These are phyloP conservation scores for Agrocybe praecox DNA, from an alignment of 768 basidiomycete genomes.

Conservation along the genomic window DNA sequence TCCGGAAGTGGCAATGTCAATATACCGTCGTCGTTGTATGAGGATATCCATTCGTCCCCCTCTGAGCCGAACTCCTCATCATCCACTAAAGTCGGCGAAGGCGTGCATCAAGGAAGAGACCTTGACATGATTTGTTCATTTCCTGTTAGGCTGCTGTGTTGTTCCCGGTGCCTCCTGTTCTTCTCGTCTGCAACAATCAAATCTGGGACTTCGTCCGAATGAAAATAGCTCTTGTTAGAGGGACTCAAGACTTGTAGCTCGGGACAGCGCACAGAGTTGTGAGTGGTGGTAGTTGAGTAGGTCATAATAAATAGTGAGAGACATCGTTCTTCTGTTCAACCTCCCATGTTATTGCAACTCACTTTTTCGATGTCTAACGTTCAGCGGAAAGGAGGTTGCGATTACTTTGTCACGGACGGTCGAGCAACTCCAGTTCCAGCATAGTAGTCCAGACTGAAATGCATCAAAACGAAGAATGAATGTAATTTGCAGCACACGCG, in stretches of 20 bases:
- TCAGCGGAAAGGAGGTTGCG: background rate
- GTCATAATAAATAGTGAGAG: background rate
- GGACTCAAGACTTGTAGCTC: background rate
- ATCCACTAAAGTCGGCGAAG: background rate
- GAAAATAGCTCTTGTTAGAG: background rate
- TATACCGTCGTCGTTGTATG: background rate
- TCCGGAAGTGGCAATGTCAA: background rate
- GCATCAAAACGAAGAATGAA: background rate
- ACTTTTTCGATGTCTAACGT: background rate
- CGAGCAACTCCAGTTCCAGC: background rate
- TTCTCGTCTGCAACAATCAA: background rate
- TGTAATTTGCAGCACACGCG: too few relatives aligned
- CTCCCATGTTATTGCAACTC: background rate
- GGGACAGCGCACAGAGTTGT: background rate
- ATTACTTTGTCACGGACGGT: background rate
- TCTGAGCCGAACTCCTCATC: background rate
- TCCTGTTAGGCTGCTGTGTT: background rate
- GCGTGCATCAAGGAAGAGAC: background rate
- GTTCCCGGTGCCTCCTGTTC: background rate
- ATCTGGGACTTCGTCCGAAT: background rate
- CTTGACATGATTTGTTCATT: too few relatives aligned
- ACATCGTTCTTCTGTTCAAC: background rate
- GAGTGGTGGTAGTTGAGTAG: background rate
- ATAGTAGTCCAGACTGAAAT: background rate
- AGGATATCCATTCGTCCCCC: background rate